Base-by-base conservation (phyloP, 371 early-diverging fungal species). In the Smittium culicis region DNA sequence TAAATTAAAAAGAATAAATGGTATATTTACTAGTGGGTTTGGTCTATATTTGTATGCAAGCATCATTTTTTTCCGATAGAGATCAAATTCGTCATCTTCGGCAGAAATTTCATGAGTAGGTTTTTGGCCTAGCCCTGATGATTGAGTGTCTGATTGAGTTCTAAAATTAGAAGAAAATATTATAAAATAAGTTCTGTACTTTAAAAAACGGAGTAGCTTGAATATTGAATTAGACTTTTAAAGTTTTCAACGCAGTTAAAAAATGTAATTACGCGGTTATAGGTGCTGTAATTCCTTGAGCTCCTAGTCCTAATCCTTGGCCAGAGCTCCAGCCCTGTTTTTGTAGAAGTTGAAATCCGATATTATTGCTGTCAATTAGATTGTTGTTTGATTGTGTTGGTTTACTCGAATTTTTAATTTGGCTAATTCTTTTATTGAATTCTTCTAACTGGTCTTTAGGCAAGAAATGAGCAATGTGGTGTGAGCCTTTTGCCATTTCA, bases 61-160 rank as follows among this genome's bases (percentile, higher is more conserved):
- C 73, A 73, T 73, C 73, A 73, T 73, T 33, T 74, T 33, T 67
- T 73, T 73, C 28, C 73, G 67, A 61, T 73, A 73, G 59, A 73
- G 66, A 35, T 73, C 73, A 73, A 73, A 73, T 34, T 73, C 73
- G 59, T 73, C 73, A 61, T 73, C 73, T 28, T 68, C 73, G 58
- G 72, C 65, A 29, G 35, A 59, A 31, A 73, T 70, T 17, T 70
- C 73, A 30, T 74, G 72, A 54, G 73, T 67, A 45, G 66, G 66
- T 24, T 64, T 62, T 62, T 70, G 71, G 24, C 73, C 73, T n/a
- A 73, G 54, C 32, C 73, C 73, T 35, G 73, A 66, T 34, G 67
- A 68, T 35, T 31, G 31, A 8, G 73, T 11, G 14, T 32, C 60
- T 11, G 60, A 59, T 29, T 5, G 30, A 59, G n/a, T n/a, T 59